Base-by-base conservation (phyloP, 306 rosid species). In the Sphenostylis stenocarpa region DNA sequence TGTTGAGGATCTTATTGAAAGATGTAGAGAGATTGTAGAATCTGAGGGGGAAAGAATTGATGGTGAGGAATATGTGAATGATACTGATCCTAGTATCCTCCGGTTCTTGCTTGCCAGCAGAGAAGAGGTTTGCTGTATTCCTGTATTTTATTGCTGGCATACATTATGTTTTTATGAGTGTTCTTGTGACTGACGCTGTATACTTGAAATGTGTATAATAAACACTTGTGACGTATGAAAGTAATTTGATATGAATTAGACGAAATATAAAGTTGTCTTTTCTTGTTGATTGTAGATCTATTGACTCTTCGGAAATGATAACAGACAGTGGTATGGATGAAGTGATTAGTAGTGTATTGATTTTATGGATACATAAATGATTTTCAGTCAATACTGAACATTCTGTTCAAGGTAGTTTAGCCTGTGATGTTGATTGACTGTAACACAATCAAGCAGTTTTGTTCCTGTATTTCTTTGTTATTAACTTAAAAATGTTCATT, bases 51-150 rank as follows among this genome's bases (percentile, higher is more conserved):
- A 95, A 82, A 86, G 91, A 58, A 90, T 92, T 6, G 86, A 89
- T 70, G 91, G 33, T 67, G 97, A 95, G 60, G 97, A 92, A 72
- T 92, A 95, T 79, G 83, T 95, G 63, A 92, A 92, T 61, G 92
- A 90, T 11, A 23, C 89, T 64, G 97, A 95, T 78, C 99, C 97
- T 63, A 92, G 97, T 87, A 88, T 95, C 76, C 97, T 95, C 61
- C 90, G 94, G 5, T 91, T 95, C 84, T 85, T 95, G 86, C 97
- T 92, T 60, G 97, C 94, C 45, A 95, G 97, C 89, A 85, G 97
- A 82, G 93, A 88, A 88, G 97, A 95, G 95, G 97, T 95, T 33
- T 49, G 88, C 29, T 67, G 41, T 60, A 28, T 60, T 19, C 41
- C 6, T 29, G 39, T 79, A 61, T 58, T 72, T 70, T 76, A 39